Evolutionary conservation across 768 basidiomycete species (phyloP).

Genomic region (Podaxis rugospora): DNA sequence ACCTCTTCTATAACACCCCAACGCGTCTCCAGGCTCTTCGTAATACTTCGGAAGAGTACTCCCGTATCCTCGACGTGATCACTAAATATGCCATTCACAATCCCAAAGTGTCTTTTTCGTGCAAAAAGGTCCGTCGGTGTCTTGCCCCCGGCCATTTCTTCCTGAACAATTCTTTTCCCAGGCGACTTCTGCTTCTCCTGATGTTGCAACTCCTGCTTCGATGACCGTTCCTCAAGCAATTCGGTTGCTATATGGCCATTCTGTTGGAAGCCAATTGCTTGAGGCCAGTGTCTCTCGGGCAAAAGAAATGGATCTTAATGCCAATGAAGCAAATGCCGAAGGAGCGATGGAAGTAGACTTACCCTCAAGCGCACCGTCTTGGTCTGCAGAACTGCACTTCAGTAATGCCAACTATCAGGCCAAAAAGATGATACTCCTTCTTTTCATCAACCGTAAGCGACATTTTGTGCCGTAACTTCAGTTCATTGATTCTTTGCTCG

Average conservation of each 20-base stretch:
- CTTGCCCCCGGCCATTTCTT: not conserved
- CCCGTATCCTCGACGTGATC: conserved; percentile 85
- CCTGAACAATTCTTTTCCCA: conserved; percentile 22
- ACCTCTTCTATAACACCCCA: conserved; percentile 92
- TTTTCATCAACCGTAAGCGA: conserved; percentile 90
- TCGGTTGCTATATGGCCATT: conserved; percentile 73
- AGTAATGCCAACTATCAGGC: conserved; percentile 87
- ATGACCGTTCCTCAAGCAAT: conserved; percentile 70
- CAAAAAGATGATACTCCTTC: conserved; percentile 78
- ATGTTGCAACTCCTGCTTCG: conserved; percentile 73
- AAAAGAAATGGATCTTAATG: conserved; percentile 23
- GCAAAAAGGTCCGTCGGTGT: conserved; percentile 71
- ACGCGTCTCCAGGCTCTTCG: conserved; percentile 82
- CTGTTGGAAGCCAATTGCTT: conserved; percentile 74
- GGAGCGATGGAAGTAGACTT: conserved; percentile 26
- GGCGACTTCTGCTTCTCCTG: conserved; percentile 71
- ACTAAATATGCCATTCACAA: conserved; percentile 95
- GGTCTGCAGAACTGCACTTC: conserved; percentile 72
- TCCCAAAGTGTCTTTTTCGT: conserved; percentile 79
- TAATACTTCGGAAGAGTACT: conserved; percentile 86
- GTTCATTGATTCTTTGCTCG: not conserved
- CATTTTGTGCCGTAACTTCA: conserved; percentile 3
- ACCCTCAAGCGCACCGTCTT: conserved; percentile 35
- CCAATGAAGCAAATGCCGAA: conserved; percentile 25
- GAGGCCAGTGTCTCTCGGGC: conserved; percentile 35